These are phyloP conservation scores for Naumovozyma dairenensis DNA, from an alignment of 805 yeast species.

Conservation along the genomic window DNA sequence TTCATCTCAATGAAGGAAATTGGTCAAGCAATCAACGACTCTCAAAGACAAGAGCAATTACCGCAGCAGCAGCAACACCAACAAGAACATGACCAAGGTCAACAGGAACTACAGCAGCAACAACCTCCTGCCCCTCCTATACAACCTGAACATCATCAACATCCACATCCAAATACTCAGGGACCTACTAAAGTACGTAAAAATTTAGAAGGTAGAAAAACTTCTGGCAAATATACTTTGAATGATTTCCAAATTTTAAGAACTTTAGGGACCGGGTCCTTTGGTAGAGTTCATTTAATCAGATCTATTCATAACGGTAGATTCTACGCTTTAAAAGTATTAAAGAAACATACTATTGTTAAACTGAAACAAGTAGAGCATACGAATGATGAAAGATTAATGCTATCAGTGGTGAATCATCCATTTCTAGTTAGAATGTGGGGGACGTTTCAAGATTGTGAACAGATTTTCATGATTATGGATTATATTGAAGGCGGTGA, in stretches of 20 bases:
- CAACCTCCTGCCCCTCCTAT: background rate
- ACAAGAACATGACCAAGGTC: background rate
- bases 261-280: conserved; percentile 91
- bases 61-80: background rate
- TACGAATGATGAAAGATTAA: conserved; percentile 88
- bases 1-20: conserved; percentile 4
- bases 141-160: background rate
- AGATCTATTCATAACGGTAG: conserved; percentile 83
- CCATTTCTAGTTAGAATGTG: conserved; percentile 90
- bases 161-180: background rate
- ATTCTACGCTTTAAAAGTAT: conserved; percentile 85
- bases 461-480: conserved; percentile 86
- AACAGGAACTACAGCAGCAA: background rate
- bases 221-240: conserved; percentile 65
- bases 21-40: conserved; percentile 1
- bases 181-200: too few species aligned
- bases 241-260: conserved; percentile 75
- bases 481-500: conserved; percentile 97
- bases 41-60: background rate
- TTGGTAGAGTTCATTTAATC: conserved; percentile 88
- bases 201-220: conserved; percentile 16
- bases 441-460: conserved; percentile 92
- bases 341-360: conserved; percentile 79
- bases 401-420: conserved; percentile 77
- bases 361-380: conserved; percentile 93